Conservation (phyloP, 208 protist genomes). For the Leishmania braziliensis region DNA sequence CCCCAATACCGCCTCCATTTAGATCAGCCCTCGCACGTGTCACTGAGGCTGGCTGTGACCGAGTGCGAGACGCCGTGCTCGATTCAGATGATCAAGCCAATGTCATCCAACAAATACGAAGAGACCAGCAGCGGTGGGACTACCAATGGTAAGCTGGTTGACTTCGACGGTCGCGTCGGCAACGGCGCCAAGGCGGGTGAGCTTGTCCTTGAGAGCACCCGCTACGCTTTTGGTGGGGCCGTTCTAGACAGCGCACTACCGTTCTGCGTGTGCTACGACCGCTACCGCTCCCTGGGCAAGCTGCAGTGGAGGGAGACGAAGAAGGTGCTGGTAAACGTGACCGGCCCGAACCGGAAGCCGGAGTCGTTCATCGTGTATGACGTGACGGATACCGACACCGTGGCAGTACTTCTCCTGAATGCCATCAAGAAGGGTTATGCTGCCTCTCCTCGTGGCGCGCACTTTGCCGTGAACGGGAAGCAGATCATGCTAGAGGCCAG, state of each 20-base stretch:
- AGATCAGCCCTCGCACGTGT: slow-evolving; percentile 56
- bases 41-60: slow-evolving; percentile 49
- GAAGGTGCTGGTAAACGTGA: slow-evolving; percentile 41
- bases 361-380: slow-evolving; percentile 40
- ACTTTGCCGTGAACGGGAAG: slow-evolving; percentile 27
- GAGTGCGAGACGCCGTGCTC: slow-evolving; percentile 39
- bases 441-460: slow-evolving; percentile 27
- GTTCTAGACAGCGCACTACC: slow-evolving; percentile 73
- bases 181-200: slow-evolving; percentile 41
- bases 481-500: slow-evolving; percentile 12
- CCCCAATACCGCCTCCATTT: slow-evolving; percentile 76
- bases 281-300: slow-evolving; percentile 50
- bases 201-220: slow-evolving; percentile 52
- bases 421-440: slow-evolving; percentile 45
- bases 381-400: slow-evolving; percentile 42
- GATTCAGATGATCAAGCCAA: slow-evolving; percentile 41
- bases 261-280: slow-evolving; percentile 56
- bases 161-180: slow-evolving; percentile 47
- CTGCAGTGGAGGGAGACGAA: slow-evolving; percentile 34
- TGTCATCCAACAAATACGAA: slow-evolving; percentile 30
- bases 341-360: slow-evolving; percentile 6
- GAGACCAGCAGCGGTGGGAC: slow-evolving; percentile 2
- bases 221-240: slow-evolving; percentile 65
- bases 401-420: slow-evolving; percentile 40
- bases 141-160: slow-evolving; percentile 20